These are phyloP conservation scores for Chrysochromulina parva DNA, from an alignment of 78 protist species.

Conservation along the genomic window DNA sequence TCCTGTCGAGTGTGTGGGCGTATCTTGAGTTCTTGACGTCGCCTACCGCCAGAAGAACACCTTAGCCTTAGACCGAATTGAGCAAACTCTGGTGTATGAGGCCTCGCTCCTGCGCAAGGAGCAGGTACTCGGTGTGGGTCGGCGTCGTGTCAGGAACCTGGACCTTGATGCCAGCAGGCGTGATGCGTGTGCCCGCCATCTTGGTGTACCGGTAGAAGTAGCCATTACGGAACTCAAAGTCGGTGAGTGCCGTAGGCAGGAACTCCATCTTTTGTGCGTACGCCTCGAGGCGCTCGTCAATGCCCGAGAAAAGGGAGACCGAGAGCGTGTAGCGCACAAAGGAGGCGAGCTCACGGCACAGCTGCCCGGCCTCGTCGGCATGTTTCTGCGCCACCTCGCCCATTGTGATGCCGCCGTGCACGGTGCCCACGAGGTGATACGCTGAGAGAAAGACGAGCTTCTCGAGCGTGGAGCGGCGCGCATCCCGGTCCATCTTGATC, in stretches of 20 bases:
- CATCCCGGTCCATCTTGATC: background rate
- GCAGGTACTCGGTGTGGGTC: background rate
- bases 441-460: background rate
- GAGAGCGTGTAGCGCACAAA: background rate
- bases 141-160: background rate
- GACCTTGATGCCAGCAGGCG: background rate
- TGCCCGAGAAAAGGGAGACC: background rate
- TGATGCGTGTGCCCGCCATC: background rate
- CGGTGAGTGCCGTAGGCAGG: background rate
- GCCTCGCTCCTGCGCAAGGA: background rate
- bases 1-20: too few species aligned
- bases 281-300: background rate
- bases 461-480: background rate
- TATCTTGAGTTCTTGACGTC: too few species aligned
- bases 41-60: too few species aligned
- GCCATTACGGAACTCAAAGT: background rate
- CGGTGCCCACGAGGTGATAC: background rate
- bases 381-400: background rate
- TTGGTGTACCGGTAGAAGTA: background rate
- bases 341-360: background rate
- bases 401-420: background rate
- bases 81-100: background rate
- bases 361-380: background rate
- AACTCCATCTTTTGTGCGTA: background rate
- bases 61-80: background rate